Evolutionary conservation across 352 stramenopile genomes (phyloP).

Genomic region (Vaucheria bursata): DNA sequence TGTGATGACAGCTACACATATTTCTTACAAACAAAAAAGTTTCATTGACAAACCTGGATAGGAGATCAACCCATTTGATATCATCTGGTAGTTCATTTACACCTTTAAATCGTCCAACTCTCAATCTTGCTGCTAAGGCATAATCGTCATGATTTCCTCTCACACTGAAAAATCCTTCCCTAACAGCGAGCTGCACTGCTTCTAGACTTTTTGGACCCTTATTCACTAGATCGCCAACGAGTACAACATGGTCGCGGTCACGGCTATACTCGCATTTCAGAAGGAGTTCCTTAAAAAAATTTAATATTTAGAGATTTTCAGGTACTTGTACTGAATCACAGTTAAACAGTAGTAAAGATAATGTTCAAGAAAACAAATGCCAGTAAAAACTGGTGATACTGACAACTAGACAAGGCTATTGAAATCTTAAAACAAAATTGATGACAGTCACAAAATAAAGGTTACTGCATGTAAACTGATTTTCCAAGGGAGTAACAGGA

Average conservation of each 20-base stretch:
- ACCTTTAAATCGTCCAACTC: constrained; percentile 27
- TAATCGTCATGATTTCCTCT: constrained; percentile 48
- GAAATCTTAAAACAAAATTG: no score
- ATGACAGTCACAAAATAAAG: no score
- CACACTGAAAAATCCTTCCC: constrained; percentile 35
- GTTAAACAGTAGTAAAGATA: not conserved
- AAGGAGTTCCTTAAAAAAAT: constrained; percentile 18
- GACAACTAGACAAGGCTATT: no score
- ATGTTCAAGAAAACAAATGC: no score
- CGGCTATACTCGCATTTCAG: constrained; percentile 28
- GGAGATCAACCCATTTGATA: constrained; percentile 26
- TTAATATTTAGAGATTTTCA: no score
- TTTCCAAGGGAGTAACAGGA: no score
- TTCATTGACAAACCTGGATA: constrained; percentile 37
- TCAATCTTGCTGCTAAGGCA: constrained; percentile 19
- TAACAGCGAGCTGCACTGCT: constrained; percentile 18
- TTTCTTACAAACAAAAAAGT: no score
- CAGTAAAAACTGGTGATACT: no score
- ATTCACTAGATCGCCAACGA: constrained; percentile 47
- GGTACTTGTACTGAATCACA: not conserved
- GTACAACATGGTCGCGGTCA: constrained; percentile 35
- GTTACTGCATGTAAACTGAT: no score
- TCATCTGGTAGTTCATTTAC: not conserved
- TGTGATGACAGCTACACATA: no score
- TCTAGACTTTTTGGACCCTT: constrained; percentile 36